These are phyloP conservation scores for Musa troglodytarum DNA, from an alignment of 176 grass and related monocot genomes.

Conservation along the genomic window DNA sequence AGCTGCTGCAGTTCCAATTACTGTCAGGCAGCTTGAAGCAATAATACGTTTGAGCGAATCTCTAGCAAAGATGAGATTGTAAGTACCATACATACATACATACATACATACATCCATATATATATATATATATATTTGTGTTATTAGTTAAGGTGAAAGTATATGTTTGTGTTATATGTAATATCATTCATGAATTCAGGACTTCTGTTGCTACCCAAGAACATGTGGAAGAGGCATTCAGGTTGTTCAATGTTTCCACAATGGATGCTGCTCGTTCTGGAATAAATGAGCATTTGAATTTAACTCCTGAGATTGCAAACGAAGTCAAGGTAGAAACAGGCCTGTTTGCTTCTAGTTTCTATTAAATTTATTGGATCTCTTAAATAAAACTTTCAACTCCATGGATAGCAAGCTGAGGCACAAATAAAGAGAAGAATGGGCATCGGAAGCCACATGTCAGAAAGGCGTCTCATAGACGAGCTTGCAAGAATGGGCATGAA, in stretches of 20 bases:
- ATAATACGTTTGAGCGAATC: constrained; percentile 95
- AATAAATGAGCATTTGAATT: constrained; percentile 92
- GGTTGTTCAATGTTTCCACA: constrained; percentile 80
- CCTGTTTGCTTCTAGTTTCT: not conserved
- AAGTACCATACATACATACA: constrained; percentile 14
- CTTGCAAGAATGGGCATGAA: constrained; percentile 86
- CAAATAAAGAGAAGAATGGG: constrained; percentile 98
- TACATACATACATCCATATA: too few relatives aligned
- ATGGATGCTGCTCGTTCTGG: constrained; percentile 89
- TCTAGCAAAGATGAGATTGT: constrained; percentile 97
- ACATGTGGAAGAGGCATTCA: constrained; percentile 94
- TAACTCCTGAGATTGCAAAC: constrained; percentile 88
- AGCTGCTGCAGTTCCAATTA: constrained; percentile 81
- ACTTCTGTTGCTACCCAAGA: constrained; percentile 79
- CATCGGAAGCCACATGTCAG: constrained; percentile 89
- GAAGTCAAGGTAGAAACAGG: constrained; percentile 62
- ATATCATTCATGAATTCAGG: constrained; percentile 22
- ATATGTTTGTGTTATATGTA: not conserved
- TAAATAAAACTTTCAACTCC: constrained; percentile 6
- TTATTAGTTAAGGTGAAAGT: constrained; percentile 3
- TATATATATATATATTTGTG: too few relatives aligned
- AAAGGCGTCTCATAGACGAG: constrained; percentile 65
- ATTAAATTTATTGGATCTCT: not conserved
- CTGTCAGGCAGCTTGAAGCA: constrained; percentile 95
- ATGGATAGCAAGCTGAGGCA: constrained; percentile 69